These are phyloP conservation scores for Coemansia umbellata DNA, from an alignment of 192 early-diverging fungal species.

Conservation along the genomic window DNA sequence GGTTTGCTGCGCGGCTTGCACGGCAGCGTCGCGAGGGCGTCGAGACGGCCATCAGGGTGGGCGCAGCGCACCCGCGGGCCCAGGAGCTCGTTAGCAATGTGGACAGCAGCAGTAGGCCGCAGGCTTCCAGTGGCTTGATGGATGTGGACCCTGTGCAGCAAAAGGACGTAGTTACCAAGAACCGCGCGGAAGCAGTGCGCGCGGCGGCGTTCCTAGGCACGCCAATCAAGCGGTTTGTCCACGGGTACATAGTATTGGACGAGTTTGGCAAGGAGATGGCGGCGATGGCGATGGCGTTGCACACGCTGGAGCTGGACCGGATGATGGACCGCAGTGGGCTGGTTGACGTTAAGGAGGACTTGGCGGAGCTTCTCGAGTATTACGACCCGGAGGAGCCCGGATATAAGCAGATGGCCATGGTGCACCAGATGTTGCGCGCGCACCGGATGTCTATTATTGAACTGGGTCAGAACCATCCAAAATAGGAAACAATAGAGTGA, in stretches of 20 bases:
- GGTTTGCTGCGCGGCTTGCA: conserved; percentile 35
- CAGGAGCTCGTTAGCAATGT: not conserved
- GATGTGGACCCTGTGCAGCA: too few relatives aligned
- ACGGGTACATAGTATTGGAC: conserved; percentile 58
- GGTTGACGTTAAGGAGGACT: conserved; percentile 10
- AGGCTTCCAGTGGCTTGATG: too few relatives aligned
- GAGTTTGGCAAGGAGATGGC: conserved; percentile 65
- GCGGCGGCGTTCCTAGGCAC: conserved; percentile 31
- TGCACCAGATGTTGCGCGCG: conserved; percentile 10
- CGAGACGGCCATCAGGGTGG: conserved; percentile 41
- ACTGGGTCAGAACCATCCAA: too few relatives aligned
- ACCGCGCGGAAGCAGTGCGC: conserved; percentile 4
- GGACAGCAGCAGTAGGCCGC: too few relatives aligned
- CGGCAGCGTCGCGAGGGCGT: conserved; percentile 38
- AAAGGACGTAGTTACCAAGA: too few relatives aligned
- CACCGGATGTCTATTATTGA: conserved; percentile 6
- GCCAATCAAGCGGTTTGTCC: conserved; percentile 53
- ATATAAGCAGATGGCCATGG: conserved; percentile 7
- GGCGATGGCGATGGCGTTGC: conserved; percentile 53
- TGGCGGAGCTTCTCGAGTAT: conserved; percentile 40
- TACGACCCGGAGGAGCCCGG: conserved; percentile 36
- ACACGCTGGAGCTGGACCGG: conserved; percentile 37
- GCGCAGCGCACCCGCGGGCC: conserved; percentile 21
- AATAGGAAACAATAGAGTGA: too few relatives aligned
- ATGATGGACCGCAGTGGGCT: conserved; percentile 4